Conservation (phyloP, 495 filamentous ascomycete species). For the Lophiotrema nucula region DNA sequence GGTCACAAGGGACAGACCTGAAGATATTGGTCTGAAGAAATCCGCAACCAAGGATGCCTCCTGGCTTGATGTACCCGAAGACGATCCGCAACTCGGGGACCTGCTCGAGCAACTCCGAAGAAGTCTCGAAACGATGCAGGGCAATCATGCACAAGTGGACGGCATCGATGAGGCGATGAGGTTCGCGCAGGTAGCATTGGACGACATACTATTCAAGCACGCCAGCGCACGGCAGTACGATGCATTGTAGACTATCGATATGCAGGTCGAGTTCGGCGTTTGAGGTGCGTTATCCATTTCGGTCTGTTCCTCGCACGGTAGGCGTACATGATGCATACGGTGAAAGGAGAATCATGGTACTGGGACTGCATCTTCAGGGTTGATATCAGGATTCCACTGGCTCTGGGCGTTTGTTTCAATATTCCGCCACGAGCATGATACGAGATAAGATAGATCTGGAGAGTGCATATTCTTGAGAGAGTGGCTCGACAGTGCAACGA, state of each 20-base stretch:
- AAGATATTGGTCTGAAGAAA: conserved; percentile 26
- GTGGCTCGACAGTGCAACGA: not conserved
- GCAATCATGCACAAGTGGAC: conserved; percentile 52
- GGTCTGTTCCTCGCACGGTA: conserved; percentile 14
- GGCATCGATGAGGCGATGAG: conserved; percentile 54
- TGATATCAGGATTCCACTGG: conserved; percentile 18
- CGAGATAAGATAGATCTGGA: conserved; percentile 10
- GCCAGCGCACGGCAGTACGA: conserved; percentile 28
- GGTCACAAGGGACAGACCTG: not conserved
- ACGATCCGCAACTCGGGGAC: conserved; percentile 30
- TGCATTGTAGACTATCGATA: conserved; percentile 23
- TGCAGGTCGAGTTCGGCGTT: conserved; percentile 22
- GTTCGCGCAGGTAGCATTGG: conserved; percentile 52
- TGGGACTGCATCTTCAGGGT: conserved; percentile 11
- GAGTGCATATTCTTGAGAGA: not conserved
- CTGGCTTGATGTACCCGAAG: conserved; percentile 35
- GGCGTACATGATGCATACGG: conserved; percentile 10
- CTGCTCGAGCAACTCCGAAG: conserved; percentile 50
- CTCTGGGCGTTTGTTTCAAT: too few relatives aligned
- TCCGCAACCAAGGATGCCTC: not conserved
- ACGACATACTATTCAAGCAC: conserved; percentile 36
- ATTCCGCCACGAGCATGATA: not conserved
- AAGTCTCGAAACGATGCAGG: conserved; percentile 59
- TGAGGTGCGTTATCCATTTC: conserved; percentile 6
- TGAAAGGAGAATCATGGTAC: not conserved